Base-by-base conservation (phyloP, 306 rosid genomes). In the Vigna reflexopilosa region DNA sequence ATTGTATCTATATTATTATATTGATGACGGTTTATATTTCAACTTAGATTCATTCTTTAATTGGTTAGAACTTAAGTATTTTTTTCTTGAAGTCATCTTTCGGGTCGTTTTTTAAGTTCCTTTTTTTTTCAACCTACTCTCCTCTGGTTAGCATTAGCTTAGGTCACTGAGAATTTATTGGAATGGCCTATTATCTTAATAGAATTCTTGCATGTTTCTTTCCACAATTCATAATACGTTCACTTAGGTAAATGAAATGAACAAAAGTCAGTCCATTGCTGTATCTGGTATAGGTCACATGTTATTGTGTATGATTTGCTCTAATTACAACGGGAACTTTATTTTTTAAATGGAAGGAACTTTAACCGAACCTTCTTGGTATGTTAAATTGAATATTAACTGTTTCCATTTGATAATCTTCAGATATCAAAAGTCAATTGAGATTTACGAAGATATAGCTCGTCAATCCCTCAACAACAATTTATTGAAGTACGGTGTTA, bases 401-500 rank as follows among this genome's bases (percentile, higher is more conserved):
- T 17, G 51, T 51, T 78, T 47, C 70, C 34, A 30, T 30, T 30
- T 54, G 47, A 57, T 77, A 36, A 54, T 62, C 86, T 77, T 58
- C 86, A 95, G 99, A 66, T 93, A 95, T 80, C 94, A 84, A 72
- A 95, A 88, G 77, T 81, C 99, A 0, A 85, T 95, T 81, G 90
- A 87, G 40, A 93, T 95, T 78, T 95, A 87, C 75, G 99, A 93
- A 84, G 93, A 90, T 81, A 90, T 95, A 76, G 98, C 96, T 28
- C 90, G 96, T 2, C 91, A 95, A 40, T 95, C 99, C 7, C 90
- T 95, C 75, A 91, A 78, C 34, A 30, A 30, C 75, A 91, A 89
- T 85, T 85, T 95, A 90, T 89, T 95, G 62, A 95, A 95, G 83
- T 95, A 95, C 74, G 98, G 99, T 83, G 99, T 93, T 32, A 95